Conservation (phyloP, 2,329 filamentous ascomycete genomes). For the Diaporthe ilicicola region DNA sequence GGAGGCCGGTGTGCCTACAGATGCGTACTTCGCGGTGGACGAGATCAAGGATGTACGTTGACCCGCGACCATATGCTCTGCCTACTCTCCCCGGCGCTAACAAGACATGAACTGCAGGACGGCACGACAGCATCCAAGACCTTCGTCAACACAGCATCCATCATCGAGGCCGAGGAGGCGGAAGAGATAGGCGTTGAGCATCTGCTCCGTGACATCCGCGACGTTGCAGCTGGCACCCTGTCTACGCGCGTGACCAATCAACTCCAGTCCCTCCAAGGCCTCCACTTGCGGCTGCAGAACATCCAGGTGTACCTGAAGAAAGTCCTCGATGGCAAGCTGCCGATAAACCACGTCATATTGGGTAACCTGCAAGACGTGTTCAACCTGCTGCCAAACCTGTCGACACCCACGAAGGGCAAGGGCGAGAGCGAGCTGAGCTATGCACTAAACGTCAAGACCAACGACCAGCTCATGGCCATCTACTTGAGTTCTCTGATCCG, state of each 20-base stretch:
- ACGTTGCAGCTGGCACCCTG: slow-evolving; percentile 95
- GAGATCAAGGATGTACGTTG: slow-evolving; percentile 95
- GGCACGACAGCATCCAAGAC: slow-evolving; percentile 96
- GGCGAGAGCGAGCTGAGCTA: slow-evolving; percentile 88
- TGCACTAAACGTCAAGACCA: slow-evolving; percentile 98
- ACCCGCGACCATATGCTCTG: not conserved
- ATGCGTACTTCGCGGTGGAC: slow-evolving; percentile 98
- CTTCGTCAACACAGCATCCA: slow-evolving; percentile 97
- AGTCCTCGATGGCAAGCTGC: slow-evolving; percentile 89
- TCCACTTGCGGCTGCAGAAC: slow-evolving; percentile 92
- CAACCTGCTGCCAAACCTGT: slow-evolving; percentile 96
- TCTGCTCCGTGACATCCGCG: slow-evolving; percentile 94
- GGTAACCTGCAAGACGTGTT: slow-evolving; percentile 99
- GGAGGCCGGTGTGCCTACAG: slow-evolving; percentile 95
- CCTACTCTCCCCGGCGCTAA: slow-evolving; percentile 25
- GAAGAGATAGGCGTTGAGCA: slow-evolving; percentile 99
- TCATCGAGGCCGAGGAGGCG: slow-evolving; percentile 98
- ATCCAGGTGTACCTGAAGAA: slow-evolving; percentile 97
- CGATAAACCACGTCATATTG: slow-evolving; percentile 96
- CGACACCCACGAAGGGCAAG: slow-evolving; percentile 72
- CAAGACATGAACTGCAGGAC: slow-evolving; percentile 69
- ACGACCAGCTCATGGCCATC: slow-evolving; percentile 98
- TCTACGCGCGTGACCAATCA: slow-evolving; percentile 98
- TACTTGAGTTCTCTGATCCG: slow-evolving; percentile 97
- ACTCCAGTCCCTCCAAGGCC: slow-evolving; percentile 93